phyloP scores from a whole-genome alignment of 805 yeast genomes.

The Candida xyloterini region DNA sequence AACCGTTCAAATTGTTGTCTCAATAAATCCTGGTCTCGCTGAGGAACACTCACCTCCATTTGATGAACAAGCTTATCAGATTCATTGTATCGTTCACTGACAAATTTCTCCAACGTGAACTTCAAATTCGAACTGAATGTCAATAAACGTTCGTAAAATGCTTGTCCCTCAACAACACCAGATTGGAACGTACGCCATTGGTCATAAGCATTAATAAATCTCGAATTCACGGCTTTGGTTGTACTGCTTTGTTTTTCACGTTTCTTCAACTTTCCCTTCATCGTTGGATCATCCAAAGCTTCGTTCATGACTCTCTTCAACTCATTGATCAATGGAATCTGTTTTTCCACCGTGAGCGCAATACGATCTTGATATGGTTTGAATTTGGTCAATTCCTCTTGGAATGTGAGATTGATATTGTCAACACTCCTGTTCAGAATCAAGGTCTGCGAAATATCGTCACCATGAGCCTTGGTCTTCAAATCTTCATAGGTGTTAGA shows the following conservation, averaged over 20 bases:
- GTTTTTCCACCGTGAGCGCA: conserved; percentile 65
- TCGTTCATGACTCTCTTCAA: conserved; percentile 44
- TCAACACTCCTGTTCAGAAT: conserved; percentile 54
- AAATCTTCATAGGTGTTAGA: conserved; percentile 57
- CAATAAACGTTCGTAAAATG: conserved; percentile 56
- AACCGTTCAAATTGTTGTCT: conserved; percentile 20
- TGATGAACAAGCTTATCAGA: conserved; percentile 16
- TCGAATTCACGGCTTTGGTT: conserved; percentile 37
- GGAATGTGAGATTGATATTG: conserved; percentile 49
- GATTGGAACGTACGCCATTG: conserved; percentile 55
- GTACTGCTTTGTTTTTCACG: conserved; percentile 39
- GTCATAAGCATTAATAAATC: conserved; percentile 47
- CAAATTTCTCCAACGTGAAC: conserved; percentile 26
- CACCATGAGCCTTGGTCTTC: conserved; percentile 68
- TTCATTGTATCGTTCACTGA: conserved; percentile 31
- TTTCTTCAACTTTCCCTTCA: conserved; percentile 42
- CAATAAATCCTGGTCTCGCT: conserved; percentile 21
- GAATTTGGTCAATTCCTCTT: conserved; percentile 74
- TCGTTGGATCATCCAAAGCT: conserved; percentile 44
- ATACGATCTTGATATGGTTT: conserved; percentile 63
- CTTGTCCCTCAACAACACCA: conserved; percentile 60
- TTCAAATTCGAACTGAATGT: conserved; percentile 33
- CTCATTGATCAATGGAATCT: conserved; percentile 44
- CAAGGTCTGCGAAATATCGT: conserved; percentile 78
- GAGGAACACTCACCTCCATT: conserved; percentile 15